Evolutionary conservation across 805 yeast species (phyloP).

Genomic region (Wickerhamiella slavikovae): DNA sequence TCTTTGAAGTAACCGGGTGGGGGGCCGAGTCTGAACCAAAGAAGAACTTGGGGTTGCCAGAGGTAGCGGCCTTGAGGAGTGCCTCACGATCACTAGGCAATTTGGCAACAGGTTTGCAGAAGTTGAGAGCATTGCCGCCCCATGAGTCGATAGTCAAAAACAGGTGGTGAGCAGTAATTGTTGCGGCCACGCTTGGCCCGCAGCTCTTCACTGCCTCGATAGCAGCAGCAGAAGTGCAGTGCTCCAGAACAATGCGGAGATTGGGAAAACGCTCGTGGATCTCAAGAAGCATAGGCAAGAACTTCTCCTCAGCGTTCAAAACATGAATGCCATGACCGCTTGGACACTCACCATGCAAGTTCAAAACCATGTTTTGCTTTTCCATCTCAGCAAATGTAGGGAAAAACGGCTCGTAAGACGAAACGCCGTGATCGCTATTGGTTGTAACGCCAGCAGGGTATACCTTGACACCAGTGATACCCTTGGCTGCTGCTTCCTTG

Average conservation of each 20-base stretch:
- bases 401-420: constrained; percentile 72
- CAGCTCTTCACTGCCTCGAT: constrained; percentile 53
- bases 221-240: constrained; percentile 85
- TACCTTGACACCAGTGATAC: constrained; percentile 77
- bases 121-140: constrained; percentile 92
- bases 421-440: constrained; percentile 76
- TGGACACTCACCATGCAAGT: constrained; percentile 93
- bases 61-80: constrained; percentile 66
- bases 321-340: constrained; percentile 61
- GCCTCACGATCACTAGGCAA: constrained; percentile 69
- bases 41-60: constrained; percentile 82
- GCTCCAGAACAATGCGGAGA: constrained; percentile 74
- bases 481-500: constrained; percentile 48
- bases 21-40: constrained; percentile 99
- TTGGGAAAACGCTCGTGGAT: constrained; percentile 70
- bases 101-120: constrained; percentile 96
- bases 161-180: constrained; percentile 91
- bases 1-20: constrained; percentile 65
- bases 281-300: constrained; percentile 69
- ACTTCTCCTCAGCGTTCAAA: constrained; percentile 81
- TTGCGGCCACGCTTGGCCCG: constrained; percentile 65
- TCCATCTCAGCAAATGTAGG: constrained; percentile 84
- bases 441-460: constrained; percentile 99
- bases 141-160: constrained; percentile 77
- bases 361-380: constrained; percentile 52